Percentiles rank a stretch among this genome's conserved stretches.
Evolutionary conservation across 371 early-diverging fungal genomes (phyloP).

Genomic region (Mucor saturninus): DNA sequence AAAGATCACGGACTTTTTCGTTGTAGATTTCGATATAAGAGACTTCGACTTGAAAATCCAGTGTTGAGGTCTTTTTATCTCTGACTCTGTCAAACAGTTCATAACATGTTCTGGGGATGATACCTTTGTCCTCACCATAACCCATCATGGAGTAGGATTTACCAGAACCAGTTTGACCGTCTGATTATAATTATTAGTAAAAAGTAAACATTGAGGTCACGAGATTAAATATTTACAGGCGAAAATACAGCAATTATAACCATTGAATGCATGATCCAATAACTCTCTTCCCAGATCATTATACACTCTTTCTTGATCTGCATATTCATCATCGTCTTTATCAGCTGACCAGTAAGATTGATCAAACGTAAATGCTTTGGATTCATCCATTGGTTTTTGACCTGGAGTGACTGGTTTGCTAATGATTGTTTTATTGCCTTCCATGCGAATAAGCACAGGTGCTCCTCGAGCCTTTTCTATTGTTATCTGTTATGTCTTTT

Average conservation of each 20-base stretch:
- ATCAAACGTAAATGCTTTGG: constrained; percentile 78
- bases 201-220: constrained; percentile 10
- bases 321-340: constrained; percentile 60
- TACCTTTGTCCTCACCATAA: constrained; percentile 71
- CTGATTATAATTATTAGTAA: constrained; percentile 29
- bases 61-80: constrained; percentile 40
- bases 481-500: background rate
- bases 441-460: constrained; percentile 62
- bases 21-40: constrained; percentile 81
- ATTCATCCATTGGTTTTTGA: constrained; percentile 32
- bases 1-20: constrained; percentile 88
- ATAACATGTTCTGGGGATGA: constrained; percentile 79
- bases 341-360: constrained; percentile 80
- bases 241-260: constrained; percentile 84
- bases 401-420: constrained; percentile 45
- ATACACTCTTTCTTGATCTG: constrained; percentile 75
- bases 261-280: constrained; percentile 80
- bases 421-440: constrained; percentile 67
- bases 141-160: constrained; percentile 82
- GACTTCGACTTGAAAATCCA: constrained; percentile 74
- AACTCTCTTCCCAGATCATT: constrained; percentile 72
- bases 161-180: constrained; percentile 85
- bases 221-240: constrained; percentile 56
- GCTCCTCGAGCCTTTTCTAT: constrained; percentile 64
- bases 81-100: constrained; percentile 71